phyloP scores from a whole-genome alignment of 306 rosid species.

The Vigna angularis region DNA sequence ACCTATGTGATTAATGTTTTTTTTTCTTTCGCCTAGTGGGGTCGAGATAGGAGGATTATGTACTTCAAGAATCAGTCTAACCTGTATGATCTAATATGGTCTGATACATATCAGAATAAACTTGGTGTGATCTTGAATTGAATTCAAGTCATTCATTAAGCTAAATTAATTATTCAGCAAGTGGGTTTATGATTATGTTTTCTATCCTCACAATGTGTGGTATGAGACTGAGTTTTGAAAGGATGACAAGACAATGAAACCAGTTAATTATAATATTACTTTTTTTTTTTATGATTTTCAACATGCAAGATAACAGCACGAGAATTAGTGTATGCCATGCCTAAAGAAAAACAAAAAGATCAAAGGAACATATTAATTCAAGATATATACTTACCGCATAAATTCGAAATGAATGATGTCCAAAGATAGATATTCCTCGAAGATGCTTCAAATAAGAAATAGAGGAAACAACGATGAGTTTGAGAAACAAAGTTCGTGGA shows the following conservation, averaged over 20 bases:
- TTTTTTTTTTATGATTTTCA: background rate
- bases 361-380: slow-evolving; percentile 32
- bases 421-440: slow-evolving; percentile 73
- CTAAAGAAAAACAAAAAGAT: background rate
- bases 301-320: background rate
- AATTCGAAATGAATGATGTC: slow-evolving; percentile 67
- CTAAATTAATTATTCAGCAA: too few relatives aligned
- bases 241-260: background rate
- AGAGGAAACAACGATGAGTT: slow-evolving; percentile 10
- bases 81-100: too few relatives aligned
- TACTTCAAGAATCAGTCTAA: too few relatives aligned
- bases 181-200: too few relatives aligned
- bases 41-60: too few relatives aligned
- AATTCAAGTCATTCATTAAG: too few relatives aligned
- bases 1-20: too few relatives aligned
- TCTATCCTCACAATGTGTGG: background rate
- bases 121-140: too few relatives aligned
- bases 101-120: too few relatives aligned
- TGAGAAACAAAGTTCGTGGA: background rate
- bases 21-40: too few relatives aligned
- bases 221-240: background rate
- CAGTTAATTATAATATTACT: background rate
- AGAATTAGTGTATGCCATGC: background rate
- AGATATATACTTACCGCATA: slow-evolving; percentile 68
- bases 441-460: slow-evolving; percentile 62